phyloP scores from a whole-genome alignment of 2,329 filamentous ascomycete genomes.

The Mycosphaerella sp. region DNA sequence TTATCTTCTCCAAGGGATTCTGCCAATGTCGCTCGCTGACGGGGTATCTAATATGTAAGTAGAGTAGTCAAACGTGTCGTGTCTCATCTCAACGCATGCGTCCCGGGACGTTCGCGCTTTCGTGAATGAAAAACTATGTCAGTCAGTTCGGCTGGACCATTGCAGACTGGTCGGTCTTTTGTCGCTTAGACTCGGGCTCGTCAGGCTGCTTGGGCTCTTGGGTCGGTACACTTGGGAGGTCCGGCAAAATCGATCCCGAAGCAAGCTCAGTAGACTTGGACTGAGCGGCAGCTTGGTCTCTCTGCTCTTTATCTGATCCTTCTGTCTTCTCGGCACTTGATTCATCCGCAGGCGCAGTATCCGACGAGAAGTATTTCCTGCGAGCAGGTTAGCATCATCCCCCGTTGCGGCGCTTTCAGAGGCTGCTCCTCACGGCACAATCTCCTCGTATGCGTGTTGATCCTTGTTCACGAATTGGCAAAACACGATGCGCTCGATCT shows the following conservation, averaged over 20 bases:
- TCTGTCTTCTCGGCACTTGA: not conserved
- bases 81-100: not conserved
- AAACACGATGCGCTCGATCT: conserved; percentile 71
- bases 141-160: conserved; percentile 2
- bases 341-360: not conserved
- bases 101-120: not conserved
- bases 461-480: conserved; percentile 79
- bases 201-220: conserved; percentile 41
- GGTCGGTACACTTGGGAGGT: conserved; percentile 46
- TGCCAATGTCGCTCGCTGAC: not conserved
- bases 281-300: not conserved
- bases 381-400: not conserved
- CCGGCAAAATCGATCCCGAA: conserved; percentile 29
- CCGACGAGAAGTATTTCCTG: conserved; percentile 45
- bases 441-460: conserved; percentile 60
- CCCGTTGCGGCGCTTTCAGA: not conserved
- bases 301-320: not conserved
- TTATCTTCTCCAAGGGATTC: too few relatives aligned
- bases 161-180: conserved; percentile 33
- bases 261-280: not conserved
- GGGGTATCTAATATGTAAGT: conserved; percentile 8
- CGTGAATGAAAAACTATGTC: not conserved
- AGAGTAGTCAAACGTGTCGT: not conserved
- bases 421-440: conserved; percentile 60
- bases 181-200: conserved; percentile 44